A percentile compares a stretch with the other conserved stretches of the same genome.
These are phyloP conservation scores for Microcera coccophila DNA, from an alignment of 2,329 filamentous ascomycete genomes.

Conservation along the genomic window DNA sequence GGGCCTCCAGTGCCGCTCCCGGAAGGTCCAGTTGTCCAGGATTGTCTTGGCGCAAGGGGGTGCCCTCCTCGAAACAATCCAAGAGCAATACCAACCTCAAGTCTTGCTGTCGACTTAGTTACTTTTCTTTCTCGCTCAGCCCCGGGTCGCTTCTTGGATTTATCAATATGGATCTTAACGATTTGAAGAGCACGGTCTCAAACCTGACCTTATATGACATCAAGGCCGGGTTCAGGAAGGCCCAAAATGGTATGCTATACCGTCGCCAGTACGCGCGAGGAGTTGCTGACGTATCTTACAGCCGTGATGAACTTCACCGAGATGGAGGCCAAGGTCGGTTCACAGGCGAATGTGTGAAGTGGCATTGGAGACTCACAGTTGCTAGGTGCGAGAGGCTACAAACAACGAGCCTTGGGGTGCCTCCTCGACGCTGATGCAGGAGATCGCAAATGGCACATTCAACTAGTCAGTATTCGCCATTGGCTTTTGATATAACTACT, in stretches of 20 bases:
- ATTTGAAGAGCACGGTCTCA: conserved; percentile 79
- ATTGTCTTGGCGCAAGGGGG: conserved; percentile 25
- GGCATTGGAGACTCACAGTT: conserved; percentile 14
- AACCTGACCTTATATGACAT: conserved; percentile 92
- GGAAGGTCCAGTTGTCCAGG: conserved; percentile 29
- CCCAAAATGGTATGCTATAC: conserved; percentile 76
- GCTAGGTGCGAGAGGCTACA: conserved; percentile 88
- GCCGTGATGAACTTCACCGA: conserved; percentile 98
- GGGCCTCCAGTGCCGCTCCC: conserved; percentile 9
- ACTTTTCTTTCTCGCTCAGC: background rate
- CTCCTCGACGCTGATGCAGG: conserved; percentile 83
- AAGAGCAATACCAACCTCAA: conserved; percentile 6
- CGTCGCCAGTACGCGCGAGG: conserved; percentile 8
- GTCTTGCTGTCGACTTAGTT: conserved; percentile 3
- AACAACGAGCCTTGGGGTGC: conserved; percentile 98
- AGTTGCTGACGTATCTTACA: conserved; percentile 40
- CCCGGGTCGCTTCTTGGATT: conserved; percentile 17
- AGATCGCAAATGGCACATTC: conserved; percentile 96
- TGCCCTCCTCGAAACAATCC: conserved; percentile 14
- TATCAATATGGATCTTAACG: conserved; percentile 75
- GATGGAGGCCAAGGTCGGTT: conserved; percentile 68
- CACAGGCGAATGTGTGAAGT: conserved; percentile 5
- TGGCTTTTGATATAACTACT: too few species aligned
- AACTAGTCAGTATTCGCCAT: conserved; percentile 70
- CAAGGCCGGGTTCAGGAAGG: conserved; percentile 91